Percentiles rank a stretch among this genome's conserved stretches.
phyloP scores from a whole-genome alignment of 345 rosid species.

The Eutrema japonicum region DNA sequence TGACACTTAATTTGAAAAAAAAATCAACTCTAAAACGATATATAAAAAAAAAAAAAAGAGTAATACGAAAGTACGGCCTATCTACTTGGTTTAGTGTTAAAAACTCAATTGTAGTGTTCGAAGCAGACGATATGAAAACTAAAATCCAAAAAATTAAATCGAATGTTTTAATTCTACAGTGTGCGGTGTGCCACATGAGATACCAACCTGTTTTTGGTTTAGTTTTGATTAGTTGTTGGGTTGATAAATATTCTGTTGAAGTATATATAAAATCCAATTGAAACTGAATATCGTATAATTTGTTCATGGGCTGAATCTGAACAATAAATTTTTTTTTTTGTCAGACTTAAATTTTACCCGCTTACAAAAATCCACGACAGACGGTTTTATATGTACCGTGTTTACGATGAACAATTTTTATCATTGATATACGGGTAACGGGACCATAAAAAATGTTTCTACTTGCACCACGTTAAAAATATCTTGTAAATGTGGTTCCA shows the following conservation, averaged over 20 bases:
- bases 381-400: no score
- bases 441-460: no score
- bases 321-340: neutral
- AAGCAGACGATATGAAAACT: neutral
- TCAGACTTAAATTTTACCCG: no score
- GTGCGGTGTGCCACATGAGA: neutral
- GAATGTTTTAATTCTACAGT: neutral
- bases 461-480: no score
- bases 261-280: neutral
- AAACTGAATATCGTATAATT: neutral
- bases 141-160: neutral
- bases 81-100: slow-evolving; percentile 2
- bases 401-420: no score
- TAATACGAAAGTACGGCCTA: neutral
- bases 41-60: no score
- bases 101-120: neutral
- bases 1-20: no score
- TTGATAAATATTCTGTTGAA: neutral
- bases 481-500: no score
- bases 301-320: neutral
- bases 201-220: neutral
- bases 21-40: no score
- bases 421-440: no score
- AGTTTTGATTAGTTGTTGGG: neutral
- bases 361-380: no score